Evolutionary conservation across 2,329 filamentous ascomycete species (phyloP).

Genomic region (Tolypocladium guangdongense): DNA sequence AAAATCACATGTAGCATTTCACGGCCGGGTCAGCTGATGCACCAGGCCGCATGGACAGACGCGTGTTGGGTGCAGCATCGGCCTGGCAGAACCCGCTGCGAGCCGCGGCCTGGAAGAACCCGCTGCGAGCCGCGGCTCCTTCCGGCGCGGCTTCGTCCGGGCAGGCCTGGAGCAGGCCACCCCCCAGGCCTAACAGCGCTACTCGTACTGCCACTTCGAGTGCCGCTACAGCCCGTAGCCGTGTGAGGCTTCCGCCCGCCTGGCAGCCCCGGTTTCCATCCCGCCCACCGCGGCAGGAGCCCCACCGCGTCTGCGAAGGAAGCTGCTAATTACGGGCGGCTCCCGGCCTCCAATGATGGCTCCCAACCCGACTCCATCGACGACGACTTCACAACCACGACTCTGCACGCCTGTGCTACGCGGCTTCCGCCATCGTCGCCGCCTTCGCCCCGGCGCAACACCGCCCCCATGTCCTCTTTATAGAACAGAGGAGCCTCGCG

Average conservation of each 20-base stretch:
- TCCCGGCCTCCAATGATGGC: neutral
- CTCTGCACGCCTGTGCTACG: neutral
- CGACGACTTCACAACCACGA: neutral
- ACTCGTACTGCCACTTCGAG: too few species aligned
- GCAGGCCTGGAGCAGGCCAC: neutral
- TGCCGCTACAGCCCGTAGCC: neutral
- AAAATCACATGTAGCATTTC: neutral
- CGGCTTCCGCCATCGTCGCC: neutral
- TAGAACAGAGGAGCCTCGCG: conserved; percentile 16
- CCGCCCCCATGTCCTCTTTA: conserved; percentile 22
- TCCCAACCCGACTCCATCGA: neutral
- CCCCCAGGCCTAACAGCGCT: neutral
- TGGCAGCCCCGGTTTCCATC: neutral
- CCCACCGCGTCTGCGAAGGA: neutral
- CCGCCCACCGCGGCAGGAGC: neutral
- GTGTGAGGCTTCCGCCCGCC: neutral
- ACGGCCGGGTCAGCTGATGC: neutral
- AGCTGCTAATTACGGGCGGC: neutral
- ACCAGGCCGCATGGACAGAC: neutral
- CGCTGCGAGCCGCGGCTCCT: neutral
- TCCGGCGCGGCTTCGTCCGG: too few species aligned
- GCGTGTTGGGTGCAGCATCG: neutral
- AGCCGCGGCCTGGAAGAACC: too few species aligned
- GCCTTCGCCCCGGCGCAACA: conserved; percentile 6
- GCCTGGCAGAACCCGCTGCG: too few species aligned